These are phyloP conservation scores for Suaeda aralocaspica DNA, from an alignment of 148 eudicot species.

Conservation along the genomic window DNA sequence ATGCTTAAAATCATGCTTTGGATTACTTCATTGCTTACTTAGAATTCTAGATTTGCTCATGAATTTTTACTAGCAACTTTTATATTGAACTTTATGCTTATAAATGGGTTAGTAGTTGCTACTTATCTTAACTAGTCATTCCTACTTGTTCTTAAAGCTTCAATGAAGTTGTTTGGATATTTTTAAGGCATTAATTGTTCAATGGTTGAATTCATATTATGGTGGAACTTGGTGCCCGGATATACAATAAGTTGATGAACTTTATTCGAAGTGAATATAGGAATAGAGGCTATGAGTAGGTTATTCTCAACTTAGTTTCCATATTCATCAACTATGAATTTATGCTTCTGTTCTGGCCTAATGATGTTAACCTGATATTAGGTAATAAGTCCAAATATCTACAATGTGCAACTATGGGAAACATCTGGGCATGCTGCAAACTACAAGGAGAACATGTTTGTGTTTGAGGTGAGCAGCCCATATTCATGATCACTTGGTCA, in stretches of 20 bases:
- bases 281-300: constrained; percentile 92
- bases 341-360: constrained; percentile 5
- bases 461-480: constrained; percentile 63
- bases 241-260: constrained; percentile 82
- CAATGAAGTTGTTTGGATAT: too few relatives aligned
- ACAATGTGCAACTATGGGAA: constrained; percentile 97
- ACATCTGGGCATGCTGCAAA: constrained; percentile 98
- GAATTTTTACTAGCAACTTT: too few relatives aligned
- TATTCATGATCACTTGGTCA: too few relatives aligned
- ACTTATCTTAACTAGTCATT: too few relatives aligned
- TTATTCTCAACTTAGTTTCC: constrained; percentile 20
- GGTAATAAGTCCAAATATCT: constrained; percentile 92
- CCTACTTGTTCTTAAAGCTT: too few relatives aligned
- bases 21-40: too few relatives aligned
- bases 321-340: constrained; percentile 1
- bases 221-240: constrained; percentile 76
- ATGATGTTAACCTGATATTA: constrained; percentile 24
- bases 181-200: too few relatives aligned
- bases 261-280: constrained; percentile 76
- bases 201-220: too few relatives aligned
- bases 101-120: too few relatives aligned
- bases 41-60: too few relatives aligned
- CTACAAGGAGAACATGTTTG: constrained; percentile 96
- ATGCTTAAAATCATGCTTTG: too few relatives aligned
- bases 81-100: too few relatives aligned